Conservation (phyloP, 108 stramenopile species). For the Fragilariopsis cylindrus region DNA sequence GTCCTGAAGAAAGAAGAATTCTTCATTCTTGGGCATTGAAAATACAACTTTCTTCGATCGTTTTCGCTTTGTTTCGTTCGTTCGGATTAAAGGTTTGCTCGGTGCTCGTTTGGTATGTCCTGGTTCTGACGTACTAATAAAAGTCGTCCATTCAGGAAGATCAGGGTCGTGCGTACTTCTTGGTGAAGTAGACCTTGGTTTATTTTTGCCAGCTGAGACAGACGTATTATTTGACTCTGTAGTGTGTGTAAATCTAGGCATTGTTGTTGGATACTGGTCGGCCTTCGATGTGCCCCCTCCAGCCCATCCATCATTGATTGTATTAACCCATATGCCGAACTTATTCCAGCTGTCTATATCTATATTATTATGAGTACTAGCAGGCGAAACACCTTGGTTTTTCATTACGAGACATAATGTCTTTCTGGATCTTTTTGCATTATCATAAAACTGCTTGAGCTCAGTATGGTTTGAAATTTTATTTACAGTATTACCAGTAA, state of each 20-base stretch:
- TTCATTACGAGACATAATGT: not conserved
- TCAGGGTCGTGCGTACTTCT: not conserved
- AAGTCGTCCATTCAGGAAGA: slow-evolving; percentile 7
- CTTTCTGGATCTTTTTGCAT: not conserved
- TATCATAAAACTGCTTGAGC: not conserved
- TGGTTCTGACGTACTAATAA: slow-evolving; percentile 2
- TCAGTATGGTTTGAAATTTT: not conserved
- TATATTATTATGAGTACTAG: not conserved
- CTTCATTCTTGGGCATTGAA: not conserved
- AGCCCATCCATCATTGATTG: slow-evolving; percentile 6
- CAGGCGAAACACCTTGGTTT: not conserved
- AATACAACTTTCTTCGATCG: not conserved
- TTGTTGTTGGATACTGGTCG: too few species aligned
- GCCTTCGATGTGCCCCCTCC: slow-evolving; percentile 10
- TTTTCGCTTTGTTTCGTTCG: not conserved
- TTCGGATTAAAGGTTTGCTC: not conserved
- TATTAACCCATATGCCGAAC: not conserved
- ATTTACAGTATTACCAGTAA: not conserved
- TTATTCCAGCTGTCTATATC: slow-evolving; percentile 5
- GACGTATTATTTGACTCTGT: not conserved
- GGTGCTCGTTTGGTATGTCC: not conserved
- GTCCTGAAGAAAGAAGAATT: slow-evolving; percentile 10
- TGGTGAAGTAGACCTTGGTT: not conserved
- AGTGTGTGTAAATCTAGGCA: not conserved
- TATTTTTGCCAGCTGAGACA: not conserved